These are phyloP conservation scores for Ceratobasidium papillatum DNA, from an alignment of 1,284 basidiomycete genomes.

Conservation along the genomic window DNA sequence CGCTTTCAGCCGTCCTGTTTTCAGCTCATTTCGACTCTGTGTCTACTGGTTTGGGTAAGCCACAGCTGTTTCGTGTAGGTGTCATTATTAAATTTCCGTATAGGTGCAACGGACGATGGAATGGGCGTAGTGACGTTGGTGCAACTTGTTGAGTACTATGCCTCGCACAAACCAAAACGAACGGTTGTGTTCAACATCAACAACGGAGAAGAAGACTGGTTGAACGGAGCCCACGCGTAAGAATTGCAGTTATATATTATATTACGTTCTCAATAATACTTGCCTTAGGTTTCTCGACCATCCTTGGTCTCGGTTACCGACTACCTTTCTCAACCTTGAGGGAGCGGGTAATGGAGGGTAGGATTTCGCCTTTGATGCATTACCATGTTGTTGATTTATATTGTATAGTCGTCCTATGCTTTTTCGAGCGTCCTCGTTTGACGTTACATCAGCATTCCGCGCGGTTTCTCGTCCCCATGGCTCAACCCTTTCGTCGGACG, in stretches of 20 bases:
- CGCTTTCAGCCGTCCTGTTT: slow-evolving; percentile 66
- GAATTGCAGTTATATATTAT: slow-evolving; percentile 45
- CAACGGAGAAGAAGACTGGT: slow-evolving; percentile 79
- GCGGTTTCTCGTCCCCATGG: slow-evolving; percentile 69
- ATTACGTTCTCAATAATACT: background rate
- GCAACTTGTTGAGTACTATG: slow-evolving; percentile 69
- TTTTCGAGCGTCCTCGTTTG: slow-evolving; percentile 68
- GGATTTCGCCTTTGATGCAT: slow-evolving; percentile 45
- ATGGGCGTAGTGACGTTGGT: slow-evolving; percentile 75
- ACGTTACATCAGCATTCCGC: slow-evolving; percentile 61
- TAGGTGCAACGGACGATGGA: slow-evolving; percentile 74
- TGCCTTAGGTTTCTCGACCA: slow-evolving; percentile 69
- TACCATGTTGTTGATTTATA: background rate
- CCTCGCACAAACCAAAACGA: slow-evolving; percentile 60
- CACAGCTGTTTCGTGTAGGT: too few species aligned
- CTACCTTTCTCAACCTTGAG: slow-evolving; percentile 79
- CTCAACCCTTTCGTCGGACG: slow-evolving; percentile 70
- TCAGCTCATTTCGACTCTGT: slow-evolving; percentile 82
- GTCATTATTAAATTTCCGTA: background rate
- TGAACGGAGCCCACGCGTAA: slow-evolving; percentile 74
- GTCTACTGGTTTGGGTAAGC: slow-evolving; percentile 67
- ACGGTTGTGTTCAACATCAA: slow-evolving; percentile 82
- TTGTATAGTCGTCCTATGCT: slow-evolving; percentile 66
- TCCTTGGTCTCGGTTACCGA: slow-evolving; percentile 71
- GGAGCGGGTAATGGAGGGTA: slow-evolving; percentile 82